Base-by-base conservation (phyloP, 176 grass and related monocot genomes). In the Rhipidocladum racemiflorum region DNA sequence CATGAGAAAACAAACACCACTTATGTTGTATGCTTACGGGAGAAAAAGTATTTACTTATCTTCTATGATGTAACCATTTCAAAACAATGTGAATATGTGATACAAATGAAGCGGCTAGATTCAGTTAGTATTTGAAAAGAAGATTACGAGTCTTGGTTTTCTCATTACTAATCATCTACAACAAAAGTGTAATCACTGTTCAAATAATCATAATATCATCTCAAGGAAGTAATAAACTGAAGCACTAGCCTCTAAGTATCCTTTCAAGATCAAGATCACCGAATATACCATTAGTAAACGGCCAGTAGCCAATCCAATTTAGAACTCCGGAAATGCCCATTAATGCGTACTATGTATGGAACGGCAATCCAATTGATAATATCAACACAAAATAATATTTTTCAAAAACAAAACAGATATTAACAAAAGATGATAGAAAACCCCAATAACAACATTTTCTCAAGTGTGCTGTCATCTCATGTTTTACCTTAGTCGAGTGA, bases 401-500 rank as follows among this genome's bases (percentile, higher is more conserved):
- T 16, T 13, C 20, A 45, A 25, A 72, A 84, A 60, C 32, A 49
- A 46, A 72, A 62, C 9, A 66, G 18, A 61, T 5, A 9, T 4
- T n/a, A 61, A 84, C 27, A 39, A 29, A 9, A 42, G 2, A 55
- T 34, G 35, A 40, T 5, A 53, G 9, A 77, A 72, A 62, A 10
- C 9, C 13, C 1, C 9, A 85, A 78, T 70, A 42, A 48, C 9
- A 68, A 61, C 30, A 63, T 32, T 32, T 70, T 18, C 25, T 46
- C 8, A 62, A 82, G 18, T 77, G 40, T 75, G 13, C 1, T 25
- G 61, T 16, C 7, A 67, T 65, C 11, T 79, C 25, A 80, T 81
- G 28, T 50, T 75, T 51, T 60, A 98, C 95, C 95, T 98, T 89
- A 84, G 92, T 94, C 65, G 32, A 81, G 42, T 88, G 88, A 78